Percentiles rank a stretch among this genome's conserved stretches.
phyloP scores from a whole-genome alignment of 768 basidiomycete genomes.

The Termitomyces sp. region DNA sequence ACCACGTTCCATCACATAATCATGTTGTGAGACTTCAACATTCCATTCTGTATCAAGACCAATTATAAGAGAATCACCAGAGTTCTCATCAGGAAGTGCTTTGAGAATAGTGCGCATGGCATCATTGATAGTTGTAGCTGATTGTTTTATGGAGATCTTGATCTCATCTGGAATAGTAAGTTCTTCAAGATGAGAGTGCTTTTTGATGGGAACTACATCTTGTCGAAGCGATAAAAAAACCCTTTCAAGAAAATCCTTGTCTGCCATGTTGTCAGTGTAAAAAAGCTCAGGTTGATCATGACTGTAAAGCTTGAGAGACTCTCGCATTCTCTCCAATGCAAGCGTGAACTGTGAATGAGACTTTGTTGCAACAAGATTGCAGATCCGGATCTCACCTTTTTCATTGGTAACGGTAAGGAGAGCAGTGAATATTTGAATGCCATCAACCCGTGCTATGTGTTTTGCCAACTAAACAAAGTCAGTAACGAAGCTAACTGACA shows the following conservation, averaged over 20 bases:
- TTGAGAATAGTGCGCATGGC: conserved; percentile 15
- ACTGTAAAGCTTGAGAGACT: conserved; percentile 22
- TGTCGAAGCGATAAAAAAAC: conserved; percentile 12
- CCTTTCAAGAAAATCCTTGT: conserved; percentile 14
- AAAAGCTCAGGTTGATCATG: conserved; percentile 17
- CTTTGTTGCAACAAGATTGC: conserved; percentile 24
- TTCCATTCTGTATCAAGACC: conserved; percentile 23
- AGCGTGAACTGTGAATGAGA: conserved; percentile 24
- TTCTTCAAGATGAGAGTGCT: conserved; percentile 11
- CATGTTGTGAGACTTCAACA: conserved; percentile 8
- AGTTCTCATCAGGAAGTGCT: conserved; percentile 12
- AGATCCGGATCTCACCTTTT: conserved; percentile 18
- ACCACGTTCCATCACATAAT: background rate
- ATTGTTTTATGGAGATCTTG: conserved; percentile 10
- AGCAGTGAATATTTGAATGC: too few relatives aligned
- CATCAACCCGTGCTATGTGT: too few relatives aligned
- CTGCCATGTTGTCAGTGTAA: conserved; percentile 26
- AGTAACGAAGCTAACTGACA: too few relatives aligned
- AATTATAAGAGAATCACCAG: conserved; percentile 4
- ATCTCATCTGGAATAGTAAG: conserved; percentile 12
- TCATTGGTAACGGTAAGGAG: conserved; percentile 17
- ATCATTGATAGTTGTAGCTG: conserved; percentile 12
- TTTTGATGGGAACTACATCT: conserved; percentile 17
- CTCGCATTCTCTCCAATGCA: conserved; percentile 16
- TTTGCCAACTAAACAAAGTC: too few relatives aligned